Evolutionary conservation across 805 yeast species (phyloP), one percentile per base, ranked within the genome.

Genomic region (Ogataea pini): DNA sequence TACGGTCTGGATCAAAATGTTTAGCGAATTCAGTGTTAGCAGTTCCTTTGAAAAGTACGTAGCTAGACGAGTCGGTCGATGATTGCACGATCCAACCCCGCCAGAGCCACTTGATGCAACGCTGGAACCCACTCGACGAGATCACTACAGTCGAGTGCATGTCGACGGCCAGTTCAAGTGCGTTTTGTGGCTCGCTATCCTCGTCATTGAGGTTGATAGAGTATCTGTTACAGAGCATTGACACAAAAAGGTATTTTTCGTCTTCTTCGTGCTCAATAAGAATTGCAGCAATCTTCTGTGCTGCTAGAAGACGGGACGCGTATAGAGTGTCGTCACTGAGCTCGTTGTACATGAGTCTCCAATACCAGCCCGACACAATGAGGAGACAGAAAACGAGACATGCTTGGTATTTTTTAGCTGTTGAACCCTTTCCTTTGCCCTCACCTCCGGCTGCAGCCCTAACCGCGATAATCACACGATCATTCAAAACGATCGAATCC

Each of bases 21-120:
- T 77, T 65, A 45, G 67, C 54, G 49, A 86, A 70, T 12, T 74
- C 70, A 4, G 81, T 70, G 19, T 82, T 79, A 0, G 81, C 73
- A 12, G 83, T 77, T 0, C 81, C 82, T 51, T 75, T 77, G 64
- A 85, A 88, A 47, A 83, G 60, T 20, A 80, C 83, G 58, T 85
- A 89, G 13, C 82, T 80, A 19, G 78, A 75, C 5, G 94, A 88
- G 61, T 88, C 89, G 12, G 64, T 65, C 10, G 82, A 79, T 18
- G 85, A 78, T 67, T 89, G 96, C 43, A 86, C 76, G 52, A 89
- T 86, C 96, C 96, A 88, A 24, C 97, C 97, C 48, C 91, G 72
- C 97, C 97, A 89, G 42, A 89, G 67, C 96, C 96, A 89, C 56
- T 84, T 82, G 59, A 89, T 77, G 69, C 96, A 88, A 46, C 96